Base-by-base conservation (phyloP, 2,329 filamentous ascomycete genomes). In the Periglandula ipomoeae region DNA sequence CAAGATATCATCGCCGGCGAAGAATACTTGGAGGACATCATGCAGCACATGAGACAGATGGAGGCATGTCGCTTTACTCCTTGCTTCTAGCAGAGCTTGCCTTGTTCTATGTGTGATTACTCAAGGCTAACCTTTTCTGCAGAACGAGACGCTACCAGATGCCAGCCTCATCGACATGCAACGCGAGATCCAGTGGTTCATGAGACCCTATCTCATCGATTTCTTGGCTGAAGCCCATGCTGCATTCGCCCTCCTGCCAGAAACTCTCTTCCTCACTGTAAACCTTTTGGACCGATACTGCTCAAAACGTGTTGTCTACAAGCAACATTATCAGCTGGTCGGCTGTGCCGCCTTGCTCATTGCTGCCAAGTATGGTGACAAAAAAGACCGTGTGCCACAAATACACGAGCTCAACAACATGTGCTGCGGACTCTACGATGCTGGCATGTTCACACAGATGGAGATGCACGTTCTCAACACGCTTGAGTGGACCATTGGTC, bases 371-470 rank as follows among this genome's bases (percentile, higher is more conserved):
- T 98, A 97, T 65, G 91, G 91, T 50, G 93, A 98, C 71, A 91
- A 93, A 75, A 98, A 98, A 74, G 93, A 98, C 64, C 83, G 90
- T 46, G 93, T 98, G n/a, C 93, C 93, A 4, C 93, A 94, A 56
- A 94, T 98, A 65, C 84, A 89, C 65, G 93, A 98, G 67, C 76
- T 98, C 56, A 95, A 95, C 78, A 94, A 91, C 58, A 97, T 98
- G 93, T 98, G 93, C 78, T 97, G 93, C 71, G 90, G 87, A 34
- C 79, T 97, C 35, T 98, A 98, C 70, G 93, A 98, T 61, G 89
- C 95, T 44, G 91, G 95, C 71, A 98, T 98, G 93, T 98, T 98
- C 72, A 91, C 90, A 10, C 93, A 98, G 70, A 98, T 98, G 93
- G 93, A 98, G 73, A 97, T 94, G 90, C 93, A 98, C 67, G 91